These are phyloP conservation scores for Austroboletus novae-zelandiae DNA, from an alignment of 1,284 basidiomycete genomes.

Conservation along the genomic window DNA sequence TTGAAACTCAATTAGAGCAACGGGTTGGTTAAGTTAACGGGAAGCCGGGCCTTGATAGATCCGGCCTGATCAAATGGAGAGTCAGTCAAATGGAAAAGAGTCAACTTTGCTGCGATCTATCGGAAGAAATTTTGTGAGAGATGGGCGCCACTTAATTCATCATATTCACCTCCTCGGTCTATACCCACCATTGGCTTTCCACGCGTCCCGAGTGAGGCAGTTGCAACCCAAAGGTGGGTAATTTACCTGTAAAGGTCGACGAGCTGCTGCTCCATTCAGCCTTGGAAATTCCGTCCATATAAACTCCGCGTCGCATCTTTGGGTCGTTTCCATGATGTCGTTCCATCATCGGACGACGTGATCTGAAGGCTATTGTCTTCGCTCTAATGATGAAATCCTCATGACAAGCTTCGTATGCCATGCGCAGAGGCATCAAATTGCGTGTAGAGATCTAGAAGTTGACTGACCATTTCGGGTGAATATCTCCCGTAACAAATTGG, in stretches of 20 bases:
- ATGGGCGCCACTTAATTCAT: constrained; percentile 8
- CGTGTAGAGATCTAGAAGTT: constrained; percentile 18
- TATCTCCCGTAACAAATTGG: constrained; percentile 10
- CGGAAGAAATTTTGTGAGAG: constrained; percentile 9
- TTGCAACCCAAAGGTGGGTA: constrained; percentile 4
- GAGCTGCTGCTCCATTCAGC: constrained; percentile 5
- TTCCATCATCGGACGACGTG: constrained; percentile 13
- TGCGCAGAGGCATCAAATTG: constrained; percentile 9
- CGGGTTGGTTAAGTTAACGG: neutral
- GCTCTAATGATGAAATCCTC: constrained; percentile 16
- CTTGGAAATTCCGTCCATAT: constrained; percentile 12
- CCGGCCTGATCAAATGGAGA: constrained; percentile 1
- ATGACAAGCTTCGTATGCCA: constrained; percentile 10
- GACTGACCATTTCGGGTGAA: constrained; percentile 4
- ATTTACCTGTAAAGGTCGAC: constrained; percentile 3
- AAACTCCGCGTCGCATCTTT: constrained; percentile 22
- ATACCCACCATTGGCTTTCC: constrained; percentile 13
- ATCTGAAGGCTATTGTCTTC: constrained; percentile 14
- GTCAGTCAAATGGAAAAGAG: constrained; percentile 3
- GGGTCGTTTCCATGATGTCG: constrained; percentile 3
- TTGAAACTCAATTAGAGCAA: neutral
- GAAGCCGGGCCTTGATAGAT: neutral
- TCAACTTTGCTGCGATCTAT: constrained; percentile 2
- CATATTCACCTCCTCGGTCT: constrained; percentile 27
- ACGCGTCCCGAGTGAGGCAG: constrained; percentile 16